These are phyloP conservation scores for Colletotrichum navitas DNA, from an alignment of 2,329 filamentous ascomycete genomes.

Conservation along the genomic window DNA sequence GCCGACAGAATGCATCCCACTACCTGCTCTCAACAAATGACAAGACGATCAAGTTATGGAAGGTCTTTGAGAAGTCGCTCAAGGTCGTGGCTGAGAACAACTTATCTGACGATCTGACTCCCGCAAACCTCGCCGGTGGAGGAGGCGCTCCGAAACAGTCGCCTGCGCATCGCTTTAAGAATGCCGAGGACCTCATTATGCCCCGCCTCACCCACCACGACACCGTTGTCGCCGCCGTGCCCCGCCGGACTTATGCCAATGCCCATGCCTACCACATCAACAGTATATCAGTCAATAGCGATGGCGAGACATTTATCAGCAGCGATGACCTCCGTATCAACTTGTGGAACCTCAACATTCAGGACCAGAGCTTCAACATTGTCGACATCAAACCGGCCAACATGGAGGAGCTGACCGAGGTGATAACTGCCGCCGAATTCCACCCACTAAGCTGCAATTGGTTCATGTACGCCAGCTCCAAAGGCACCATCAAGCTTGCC, in stretches of 20 bases:
- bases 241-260: conserved; percentile 96
- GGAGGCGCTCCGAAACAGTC: conserved; percentile 82
- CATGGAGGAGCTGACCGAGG: conserved; percentile 99
- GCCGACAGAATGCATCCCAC: conserved; percentile 97
- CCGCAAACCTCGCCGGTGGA: conserved; percentile 77
- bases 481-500: conserved; percentile 98
- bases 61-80: conserved; percentile 98
- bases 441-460: conserved; percentile 98
- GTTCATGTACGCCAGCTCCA: conserved; percentile 99
- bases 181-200: conserved; percentile 86
- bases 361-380: conserved; percentile 99
- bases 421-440: conserved; percentile 98
- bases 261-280: conserved; percentile 99
- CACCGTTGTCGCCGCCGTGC: conserved; percentile 96
- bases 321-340: conserved; percentile 98
- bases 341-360: conserved; percentile 98
- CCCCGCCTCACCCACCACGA: conserved; percentile 98
- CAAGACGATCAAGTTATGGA: conserved; percentile 99
- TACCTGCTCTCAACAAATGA: conserved; percentile 99
- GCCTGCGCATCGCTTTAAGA: conserved; percentile 81
- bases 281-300: conserved; percentile 99
- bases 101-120: conserved; percentile 92
- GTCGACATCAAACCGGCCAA: conserved; percentile 99
- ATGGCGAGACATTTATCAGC: conserved; percentile 99
- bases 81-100: conserved; percentile 99